Evolutionary conservation across 352 stramenopile genomes (phyloP), one percentile per base, ranked within the genome.

Genomic region (Lagenidium giganteum): DNA sequence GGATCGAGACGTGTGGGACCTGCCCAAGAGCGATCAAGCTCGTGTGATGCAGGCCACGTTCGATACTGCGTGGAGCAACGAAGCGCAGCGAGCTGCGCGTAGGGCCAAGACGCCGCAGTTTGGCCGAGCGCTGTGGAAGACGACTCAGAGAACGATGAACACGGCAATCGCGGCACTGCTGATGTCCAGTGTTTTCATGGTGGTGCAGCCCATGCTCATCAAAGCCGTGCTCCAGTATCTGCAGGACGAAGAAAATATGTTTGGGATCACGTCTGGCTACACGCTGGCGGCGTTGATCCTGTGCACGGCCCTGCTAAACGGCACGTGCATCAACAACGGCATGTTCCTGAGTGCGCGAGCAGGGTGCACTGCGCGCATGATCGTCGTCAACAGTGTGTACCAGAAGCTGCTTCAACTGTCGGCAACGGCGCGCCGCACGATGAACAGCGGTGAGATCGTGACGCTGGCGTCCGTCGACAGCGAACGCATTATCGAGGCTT

Each of bases 381-480:
- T 83, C 8, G 62, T 79, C 7, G 66, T 87, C 47, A 76, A 84
- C 48, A 67, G 53, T 23, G 71, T 82, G 5, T 87, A 66, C 45
- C 67, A 70, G 16, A 84, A 87, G 45, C 64, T 70, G 12, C 40
- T 87, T 5, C 41, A 52, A 3, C 53, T 87, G 11, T 73, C 61
- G 1, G 58, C 60, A 2, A 77, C 51, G 8, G 68, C 74, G 17
- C 64, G 68, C 16, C 70, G 51, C 5, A 64, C 61, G 5, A 69
- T 80, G 54, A 78, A 67, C 30, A 66, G 57, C 8, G 73, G 73
- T 0, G 68, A 83, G 31, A 70, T 83, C 20, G 57, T 81, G 12
- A 87, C 73, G 22, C 51, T 87, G 18, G 54, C 59, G 14, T 59
- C 64, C 18, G 70, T 83, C 5, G 70, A 83, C 28, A 67, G 63